Base-by-base conservation (phyloP, 2,329 filamentous ascomycete species). In the Arthrobotrys megalospora region DNA sequence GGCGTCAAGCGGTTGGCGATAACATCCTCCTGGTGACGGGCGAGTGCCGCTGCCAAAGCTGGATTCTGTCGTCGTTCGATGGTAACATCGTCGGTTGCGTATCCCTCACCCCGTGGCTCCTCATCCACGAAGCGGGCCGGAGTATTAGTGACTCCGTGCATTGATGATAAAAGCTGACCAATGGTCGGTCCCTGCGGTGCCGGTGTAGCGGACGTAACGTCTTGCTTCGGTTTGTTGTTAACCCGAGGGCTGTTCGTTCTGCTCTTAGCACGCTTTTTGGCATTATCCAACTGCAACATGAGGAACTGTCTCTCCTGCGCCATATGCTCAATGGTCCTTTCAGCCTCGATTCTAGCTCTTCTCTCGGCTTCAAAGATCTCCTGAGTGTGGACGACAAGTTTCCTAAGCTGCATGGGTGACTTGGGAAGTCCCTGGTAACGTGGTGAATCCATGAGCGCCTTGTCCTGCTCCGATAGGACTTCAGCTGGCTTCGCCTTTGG, bases 401-500 rank as follows among this genome's bases (percentile, higher is more conserved):
- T 62, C 36, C 65, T 62, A 12, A 78, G 36, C 45, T 72, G 52
- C 12, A 47, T 53, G 16, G 67, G 52, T 1, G 66, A 62, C 36
- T 72, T 64, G 2, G 75, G 75, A 5, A 78, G 52, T 0, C 12
- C 52, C 24, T 78, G 47, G 28, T 53, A 71, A 11, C 19, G 10
- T n/a, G 60, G 47, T 19, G 36, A 48, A 2, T 71, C 67, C 52
- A 78, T 34, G n/a, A 78, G 19, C 12, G 28, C 32, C 12, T 19
- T 38, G n/a, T 78, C 67, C n/a, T 71, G 52, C 38, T 72, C 67
- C 8, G 67, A 53, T 11, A 78, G 50, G 7, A 41, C 10, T 28
- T 62, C 45, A 1, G 34, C 14, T 45, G 62, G 62, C 6, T 60
- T 67, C 10, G 41, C 58, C 45, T 67, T 53, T 53, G 47, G 36